Conservation (phyloP, 352 stramenopile species). For the Achlya hypogyna region DNA sequence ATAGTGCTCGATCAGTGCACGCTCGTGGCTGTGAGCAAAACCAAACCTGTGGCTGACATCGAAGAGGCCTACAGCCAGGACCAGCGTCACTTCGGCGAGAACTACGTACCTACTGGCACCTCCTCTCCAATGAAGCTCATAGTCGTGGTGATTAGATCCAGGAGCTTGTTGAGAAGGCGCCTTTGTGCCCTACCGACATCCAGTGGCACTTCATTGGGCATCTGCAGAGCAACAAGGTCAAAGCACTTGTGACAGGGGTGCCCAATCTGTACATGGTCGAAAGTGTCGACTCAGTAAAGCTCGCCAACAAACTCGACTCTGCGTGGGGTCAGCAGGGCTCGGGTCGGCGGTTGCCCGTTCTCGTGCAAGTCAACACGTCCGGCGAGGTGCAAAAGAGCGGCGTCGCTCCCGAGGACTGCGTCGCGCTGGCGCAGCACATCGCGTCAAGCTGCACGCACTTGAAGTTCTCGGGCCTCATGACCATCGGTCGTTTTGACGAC, state of each 20-base stretch:
- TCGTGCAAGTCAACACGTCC: slow-evolving; percentile 98
- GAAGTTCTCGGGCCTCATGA: slow-evolving; percentile 96
- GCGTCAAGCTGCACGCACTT: slow-evolving; percentile 83
- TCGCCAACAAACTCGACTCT: slow-evolving; percentile 93
- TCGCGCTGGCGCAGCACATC: slow-evolving; percentile 84
- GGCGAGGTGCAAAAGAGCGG: slow-evolving; percentile 97
- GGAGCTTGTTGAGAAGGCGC: slow-evolving; percentile 93
- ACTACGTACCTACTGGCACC: slow-evolving; percentile 90
- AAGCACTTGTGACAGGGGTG: slow-evolving; percentile 83
- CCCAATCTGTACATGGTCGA: slow-evolving; percentile 93
- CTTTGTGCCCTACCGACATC: slow-evolving; percentile 80
- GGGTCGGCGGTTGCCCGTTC: slow-evolving; percentile 80
- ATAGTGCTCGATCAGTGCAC: slow-evolving; percentile 32
- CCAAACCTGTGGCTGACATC: slow-evolving; percentile 86
- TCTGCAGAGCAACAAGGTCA: slow-evolving; percentile 98
- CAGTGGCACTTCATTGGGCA: slow-evolving; percentile 98
- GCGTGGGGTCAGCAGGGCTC: slow-evolving; percentile 55
- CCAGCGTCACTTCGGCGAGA: slow-evolving; percentile 96
- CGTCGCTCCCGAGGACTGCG: slow-evolving; percentile 60
- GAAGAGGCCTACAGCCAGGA: slow-evolving; percentile 84
- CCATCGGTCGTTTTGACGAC: slow-evolving; percentile 94
- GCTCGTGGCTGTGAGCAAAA: slow-evolving; percentile 93
- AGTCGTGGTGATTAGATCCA: slow-evolving; percentile 57
- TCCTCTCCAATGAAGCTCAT: slow-evolving; percentile 6
- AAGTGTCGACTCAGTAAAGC: slow-evolving; percentile 94